phyloP scores from a whole-genome alignment of 768 basidiomycete genomes.

The Phanerodontia chrysosporium region DNA sequence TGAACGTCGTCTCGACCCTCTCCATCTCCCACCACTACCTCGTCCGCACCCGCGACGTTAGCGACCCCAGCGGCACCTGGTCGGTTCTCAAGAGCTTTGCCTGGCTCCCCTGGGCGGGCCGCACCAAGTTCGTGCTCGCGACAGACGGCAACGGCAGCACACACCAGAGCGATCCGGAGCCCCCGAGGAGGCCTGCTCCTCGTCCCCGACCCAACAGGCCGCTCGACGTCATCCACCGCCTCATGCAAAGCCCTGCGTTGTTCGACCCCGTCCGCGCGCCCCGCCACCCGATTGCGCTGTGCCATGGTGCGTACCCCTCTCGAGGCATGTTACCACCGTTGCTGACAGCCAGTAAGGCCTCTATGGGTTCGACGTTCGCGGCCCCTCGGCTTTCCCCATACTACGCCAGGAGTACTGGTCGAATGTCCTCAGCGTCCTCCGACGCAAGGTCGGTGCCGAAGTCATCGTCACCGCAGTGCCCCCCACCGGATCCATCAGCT shows the following conservation, averaged over 20 bases:
- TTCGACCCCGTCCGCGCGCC: constrained; percentile 76
- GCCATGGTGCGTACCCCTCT: constrained; percentile 76
- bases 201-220: constrained; percentile 4
- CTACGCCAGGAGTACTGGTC: constrained; percentile 94
- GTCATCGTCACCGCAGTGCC: constrained; percentile 97
- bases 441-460: constrained; percentile 81
- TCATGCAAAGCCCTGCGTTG: constrained; percentile 74
- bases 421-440: constrained; percentile 75
- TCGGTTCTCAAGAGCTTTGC: constrained; percentile 4
- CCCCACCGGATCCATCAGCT: constrained; percentile 83
- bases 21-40: constrained; percentile 67
- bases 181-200: not conserved
- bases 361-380: constrained; percentile 92
- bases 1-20: constrained; percentile 64
- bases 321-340: too few relatives aligned
- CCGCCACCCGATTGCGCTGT: constrained; percentile 89
- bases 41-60: constrained; percentile 21
- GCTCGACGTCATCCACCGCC: constrained; percentile 55
- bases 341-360: too few relatives aligned
- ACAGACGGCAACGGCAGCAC: not conserved
- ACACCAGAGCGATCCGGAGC: not conserved
- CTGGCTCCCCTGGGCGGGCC: constrained; percentile 6
- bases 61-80: not conserved
- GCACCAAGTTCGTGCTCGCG: not conserved
- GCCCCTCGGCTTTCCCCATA: constrained; percentile 76